Evolutionary conservation across 805 yeast genomes (phyloP), one percentile per base, ranked within the genome.

Genomic region (Lachancea cidri): DNA sequence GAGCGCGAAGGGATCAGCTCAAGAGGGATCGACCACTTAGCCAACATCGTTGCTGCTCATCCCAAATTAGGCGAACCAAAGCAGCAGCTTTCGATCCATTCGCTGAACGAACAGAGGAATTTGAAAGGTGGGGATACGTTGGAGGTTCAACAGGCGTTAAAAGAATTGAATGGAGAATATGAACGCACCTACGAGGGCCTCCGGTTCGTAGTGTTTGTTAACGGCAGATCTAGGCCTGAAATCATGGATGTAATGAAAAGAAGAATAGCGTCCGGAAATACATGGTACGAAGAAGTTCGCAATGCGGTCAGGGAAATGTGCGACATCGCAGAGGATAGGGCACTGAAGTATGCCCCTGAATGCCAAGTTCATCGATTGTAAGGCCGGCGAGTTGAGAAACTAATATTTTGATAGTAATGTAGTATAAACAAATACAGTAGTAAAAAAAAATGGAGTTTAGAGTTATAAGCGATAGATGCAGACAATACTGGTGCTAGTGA

Each of bases 231-330:
- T 2, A 70, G 95, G 45, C 68, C 69, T 4, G 78, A 62, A 15
- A 79, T 88, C 19, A 81, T 86, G 77, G 62, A 62, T 18, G 67
- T 77, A 47, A 83, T 85, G 86, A 58, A 59, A 35, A 44, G 45
- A 24, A 71, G 93, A 47, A 83, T 88, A 3, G 15, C 14, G 4
- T 43, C 53, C 6, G 46, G 46, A 4, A 49, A 49, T 16, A 30
- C 55, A 2, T 55, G 60, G 60, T 43, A 43, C n/a, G 62, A 60
- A 1, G 97, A 89, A 59, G 73, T 77, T 42, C 34, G 43, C 6
- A 83, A 79, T 35, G 94, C 95, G 0, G 76, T 86, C 50, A 69
- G 79, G 48, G 96, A 95, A 17, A 86, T 88, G 95, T 86, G 95
- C 61, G 94, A 86, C 61, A 89, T 88, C 42, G 96, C 96, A 0